Percentiles rank a stretch among this genome's conserved stretches.
Conservation (phyloP, 1,284 basidiomycete genomes). For the Mycena sp. region DNA sequence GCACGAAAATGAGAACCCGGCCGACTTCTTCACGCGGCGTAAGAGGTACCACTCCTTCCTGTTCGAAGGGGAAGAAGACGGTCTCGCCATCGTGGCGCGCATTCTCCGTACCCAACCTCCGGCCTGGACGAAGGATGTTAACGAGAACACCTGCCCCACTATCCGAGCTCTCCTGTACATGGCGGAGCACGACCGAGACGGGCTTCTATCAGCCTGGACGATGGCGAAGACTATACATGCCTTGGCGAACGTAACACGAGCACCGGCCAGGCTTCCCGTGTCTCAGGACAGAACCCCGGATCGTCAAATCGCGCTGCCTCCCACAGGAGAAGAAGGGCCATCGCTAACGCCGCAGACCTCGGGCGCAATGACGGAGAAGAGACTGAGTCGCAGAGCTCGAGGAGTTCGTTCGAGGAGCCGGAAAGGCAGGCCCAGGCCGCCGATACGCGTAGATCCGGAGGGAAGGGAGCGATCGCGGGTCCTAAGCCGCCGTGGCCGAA, state of each 20-base stretch:
- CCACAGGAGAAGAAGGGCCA: too few relatives aligned
- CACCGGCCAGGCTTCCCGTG: too few relatives aligned
- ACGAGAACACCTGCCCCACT: neutral
- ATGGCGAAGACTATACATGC: neutral
- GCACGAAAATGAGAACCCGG: neutral
- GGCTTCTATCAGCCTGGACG: neutral
- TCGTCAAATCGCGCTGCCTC: too few relatives aligned
- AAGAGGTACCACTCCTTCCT: slow-evolving; percentile 1
- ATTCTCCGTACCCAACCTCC: neutral
- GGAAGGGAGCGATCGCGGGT: too few relatives aligned
- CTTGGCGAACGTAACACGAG: too few relatives aligned
- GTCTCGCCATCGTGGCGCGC: neutral
- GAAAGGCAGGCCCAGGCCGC: neutral
- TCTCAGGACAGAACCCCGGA: too few relatives aligned
- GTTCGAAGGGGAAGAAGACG: neutral
- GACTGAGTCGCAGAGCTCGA: too few relatives aligned
- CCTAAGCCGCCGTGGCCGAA: slow-evolving; percentile 5
- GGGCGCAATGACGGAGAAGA: too few relatives aligned
- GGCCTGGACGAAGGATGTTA: neutral
- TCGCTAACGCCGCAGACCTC: too few relatives aligned
- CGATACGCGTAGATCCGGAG: neutral
- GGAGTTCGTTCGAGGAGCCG: too few relatives aligned
- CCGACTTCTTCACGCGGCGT: slow-evolving; percentile 16
- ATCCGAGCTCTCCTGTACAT: neutral
- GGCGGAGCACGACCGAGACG: neutral